Base-by-base conservation (phyloP, 169 alveolate genomes). In the Perkinsus olseni region DNA sequence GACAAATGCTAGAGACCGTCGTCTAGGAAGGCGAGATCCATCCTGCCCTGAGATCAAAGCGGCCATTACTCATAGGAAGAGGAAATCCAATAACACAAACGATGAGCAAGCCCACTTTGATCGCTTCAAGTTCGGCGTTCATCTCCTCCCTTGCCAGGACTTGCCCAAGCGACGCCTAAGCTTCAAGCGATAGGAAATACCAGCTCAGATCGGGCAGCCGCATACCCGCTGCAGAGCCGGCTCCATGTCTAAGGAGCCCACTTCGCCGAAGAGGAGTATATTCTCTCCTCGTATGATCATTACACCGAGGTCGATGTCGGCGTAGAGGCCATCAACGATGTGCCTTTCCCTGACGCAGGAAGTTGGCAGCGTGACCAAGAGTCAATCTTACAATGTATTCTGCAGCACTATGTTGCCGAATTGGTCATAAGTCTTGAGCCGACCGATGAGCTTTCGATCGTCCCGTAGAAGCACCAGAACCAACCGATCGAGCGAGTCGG, bases 271-370 rank as follows among this genome's bases (percentile, higher is more conserved):
- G 37, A 94, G 95, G 74, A 94, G 13, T 28, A 94, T 93, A 62
- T 94, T 94, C 24, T 94, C 96, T 21, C 96, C 96, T 34, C 96
- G 93, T 40, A 94, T 93, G 91, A 94, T 92, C 94, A 94, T 50
- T 36, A 62, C 74, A n/a, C 96, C 96, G 40, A 91, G 91, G 91
- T 90, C 92, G 48, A 93, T 62, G 50, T 93, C 95, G 10, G 92
- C 93, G 93, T 93, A 94, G 91, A 34, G 74, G 39, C 38, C 91
- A 36, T 91, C 93, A 38, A 74, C 95, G 50, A 93, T 24, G n/a
- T 92, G 39, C 37, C 94, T 91, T 39, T 93, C 94, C 39, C 91
- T 92, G 91, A 62, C 37, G 31, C 17, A 13, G 31, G 13, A 62
- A 13, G 1, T 6, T 40, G 50, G 11, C 50, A 17, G 17, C 6